phyloP scores from a whole-genome alignment of 2,329 filamentous ascomycete genomes.

The Fusarium devonianum region DNA sequence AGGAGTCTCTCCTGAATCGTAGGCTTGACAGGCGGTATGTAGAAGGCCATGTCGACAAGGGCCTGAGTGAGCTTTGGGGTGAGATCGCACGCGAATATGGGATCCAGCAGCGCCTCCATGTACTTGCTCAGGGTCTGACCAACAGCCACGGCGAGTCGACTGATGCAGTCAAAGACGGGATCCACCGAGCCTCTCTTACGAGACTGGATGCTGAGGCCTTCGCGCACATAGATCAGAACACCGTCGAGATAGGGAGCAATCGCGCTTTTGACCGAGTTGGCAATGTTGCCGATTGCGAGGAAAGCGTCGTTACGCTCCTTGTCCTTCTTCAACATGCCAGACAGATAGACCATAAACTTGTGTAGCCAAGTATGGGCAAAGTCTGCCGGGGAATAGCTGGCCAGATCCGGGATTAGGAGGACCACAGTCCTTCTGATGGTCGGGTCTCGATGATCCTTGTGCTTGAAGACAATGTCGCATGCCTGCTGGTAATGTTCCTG shows the following conservation, averaged over 20 bases:
- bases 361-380: constrained; percentile 89
- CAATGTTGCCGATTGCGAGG: constrained; percentile 93
- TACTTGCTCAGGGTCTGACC: constrained; percentile 98
- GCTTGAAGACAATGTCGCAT: constrained; percentile 89
- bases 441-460: constrained; percentile 90
- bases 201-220: constrained; percentile 85
- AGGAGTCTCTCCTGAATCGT: constrained; percentile 93
- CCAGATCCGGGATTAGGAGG: constrained; percentile 87
- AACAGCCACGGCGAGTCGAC: constrained; percentile 91
- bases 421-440: constrained; percentile 91
- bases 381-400: constrained; percentile 88
- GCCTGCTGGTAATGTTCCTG: constrained; percentile 90
- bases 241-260: constrained; percentile 96
- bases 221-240: constrained; percentile 90
- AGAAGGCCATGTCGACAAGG: constrained; percentile 97
- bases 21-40: constrained; percentile 92
- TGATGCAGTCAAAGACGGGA: constrained; percentile 97
- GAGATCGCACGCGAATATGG: constrained; percentile 95
- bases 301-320: constrained; percentile 95
- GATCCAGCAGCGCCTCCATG: constrained; percentile 93
- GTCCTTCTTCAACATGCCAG: constrained; percentile 91
- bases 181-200: constrained; percentile 69
- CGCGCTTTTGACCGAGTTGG: constrained; percentile 92
- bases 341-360: constrained; percentile 96
- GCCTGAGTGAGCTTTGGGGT: constrained; percentile 95